Base-by-base conservation (phyloP, 2,329 filamentous ascomycete genomes). In the Coniochaeta pulveracea region DNA sequence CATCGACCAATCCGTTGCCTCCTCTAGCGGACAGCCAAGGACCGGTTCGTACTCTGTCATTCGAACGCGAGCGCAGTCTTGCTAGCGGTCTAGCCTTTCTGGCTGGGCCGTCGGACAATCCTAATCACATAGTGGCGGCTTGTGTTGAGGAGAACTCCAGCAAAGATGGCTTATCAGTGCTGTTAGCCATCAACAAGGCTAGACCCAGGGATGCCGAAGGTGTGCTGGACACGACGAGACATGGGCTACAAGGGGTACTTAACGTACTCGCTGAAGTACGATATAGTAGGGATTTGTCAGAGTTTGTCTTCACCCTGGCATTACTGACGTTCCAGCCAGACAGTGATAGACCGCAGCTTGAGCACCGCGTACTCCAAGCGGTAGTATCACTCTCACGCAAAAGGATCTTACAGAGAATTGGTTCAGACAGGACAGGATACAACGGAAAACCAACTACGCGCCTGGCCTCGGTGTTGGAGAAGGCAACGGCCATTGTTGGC, bases 171-270 rank as follows among this genome's bases (percentile, higher is more conserved):
- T 15, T 33, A 4, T 15, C 19, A 3, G 30, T 33, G 10, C 3
- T 33, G 14, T 15, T 33, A 4, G 19, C 30, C 10, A 33, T 33
- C 19, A 33, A 33, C 16, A 33, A 22, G 12, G 19, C 16, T 10
- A 18, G 18, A 14, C 19, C 30, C 5, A 16, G 11, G 3, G 19
- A 19, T n/a, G 30, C 19, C 12, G 8, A 17, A 17, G 15, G 15
- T 10, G 18, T 12, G 5, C 18, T 33, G 30, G 21, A 33, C 10
- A 16, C 14, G 10, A 25, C 25, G 14, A 24, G 12, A 15, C 6
- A 6, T 5, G 30, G 30, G 7, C 16, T 33, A 10, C 19, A 33
- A 19, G 19, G 4, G 7, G 15, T 33, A 24, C 25, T 33, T 16
- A 18, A 7, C n/a, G 30, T 33, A 7, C 30, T 33, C 15, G 30